A percentile compares a stretch with the other conserved stretches of the same genome.
phyloP scores from a whole-genome alignment of 305 asterid genomes.

The Coffea humblotiana region DNA sequence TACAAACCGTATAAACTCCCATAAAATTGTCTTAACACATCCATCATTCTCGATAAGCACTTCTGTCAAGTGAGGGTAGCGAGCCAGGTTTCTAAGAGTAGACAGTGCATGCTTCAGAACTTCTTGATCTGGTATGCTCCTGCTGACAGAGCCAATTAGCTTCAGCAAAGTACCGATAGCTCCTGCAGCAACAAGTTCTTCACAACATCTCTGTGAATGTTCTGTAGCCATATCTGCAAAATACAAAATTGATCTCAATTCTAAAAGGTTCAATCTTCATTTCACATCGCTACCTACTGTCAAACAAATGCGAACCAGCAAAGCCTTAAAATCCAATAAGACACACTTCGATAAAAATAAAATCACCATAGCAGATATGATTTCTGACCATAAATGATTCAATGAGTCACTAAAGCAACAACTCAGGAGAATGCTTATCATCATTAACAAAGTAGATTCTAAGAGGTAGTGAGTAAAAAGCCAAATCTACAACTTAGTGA shows the following conservation, averaged over 20 bases:
- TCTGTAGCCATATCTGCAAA: constrained; percentile 80
- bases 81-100: constrained; percentile 87
- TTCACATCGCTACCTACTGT: neutral
- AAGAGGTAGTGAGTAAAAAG: neutral
- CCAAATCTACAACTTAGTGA: neutral
- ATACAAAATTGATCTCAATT: constrained; percentile 8
- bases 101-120: constrained; percentile 82
- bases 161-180: constrained; percentile 70
- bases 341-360: neutral
- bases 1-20: constrained; percentile 68
- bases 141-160: constrained; percentile 77
- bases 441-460: neutral
- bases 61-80: constrained; percentile 60
- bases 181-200: constrained; percentile 89
- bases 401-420: neutral
- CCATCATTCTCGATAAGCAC: constrained; percentile 49
- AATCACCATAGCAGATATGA: too few species aligned
- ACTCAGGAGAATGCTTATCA: constrained; percentile 3
- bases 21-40: constrained; percentile 58
- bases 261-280: neutral
- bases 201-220: constrained; percentile 87
- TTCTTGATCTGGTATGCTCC: constrained; percentile 96
- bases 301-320: neutral
- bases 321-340: neutral
- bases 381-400: neutral